Conservation (phyloP, 163 green algal genomes). For the Scenedesmus sp. region DNA sequence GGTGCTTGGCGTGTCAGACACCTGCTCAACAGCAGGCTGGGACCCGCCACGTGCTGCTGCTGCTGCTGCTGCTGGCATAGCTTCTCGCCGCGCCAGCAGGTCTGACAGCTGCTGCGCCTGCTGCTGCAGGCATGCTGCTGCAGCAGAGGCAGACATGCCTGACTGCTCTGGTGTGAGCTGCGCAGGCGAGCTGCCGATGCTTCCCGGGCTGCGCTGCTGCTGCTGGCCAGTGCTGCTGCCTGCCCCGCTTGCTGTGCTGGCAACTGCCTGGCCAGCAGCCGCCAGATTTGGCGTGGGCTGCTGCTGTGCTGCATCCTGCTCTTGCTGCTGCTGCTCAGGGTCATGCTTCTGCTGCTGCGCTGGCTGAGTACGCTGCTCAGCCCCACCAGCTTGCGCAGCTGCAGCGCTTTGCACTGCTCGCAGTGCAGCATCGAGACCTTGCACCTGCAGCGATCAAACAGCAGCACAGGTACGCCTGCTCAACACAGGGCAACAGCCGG, state of each 20-base stretch:
- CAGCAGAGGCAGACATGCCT: background rate
- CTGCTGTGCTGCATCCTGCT: background rate
- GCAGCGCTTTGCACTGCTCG: conserved; percentile 1
- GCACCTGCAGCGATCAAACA: conserved; percentile 10
- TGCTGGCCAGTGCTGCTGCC: conserved; percentile 8
- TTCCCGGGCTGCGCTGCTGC: background rate
- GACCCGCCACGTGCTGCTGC: background rate
- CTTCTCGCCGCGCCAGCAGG: background rate
- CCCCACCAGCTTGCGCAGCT: background rate
- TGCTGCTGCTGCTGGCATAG: background rate
- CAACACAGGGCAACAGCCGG: too few relatives aligned
- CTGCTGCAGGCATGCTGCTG: conserved; percentile 7
- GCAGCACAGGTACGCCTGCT: background rate
- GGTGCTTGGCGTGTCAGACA: background rate
- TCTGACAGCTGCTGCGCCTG: conserved; percentile 27
- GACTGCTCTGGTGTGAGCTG: background rate
- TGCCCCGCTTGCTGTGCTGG: background rate
- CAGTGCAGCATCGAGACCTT: conserved; percentile 27
- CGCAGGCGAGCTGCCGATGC: conserved; percentile 2
- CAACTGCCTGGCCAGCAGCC: background rate
- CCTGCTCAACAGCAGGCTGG: background rate
- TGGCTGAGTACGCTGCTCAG: background rate
- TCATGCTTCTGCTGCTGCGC: background rate
- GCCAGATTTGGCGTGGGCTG: background rate
- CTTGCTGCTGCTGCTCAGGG: background rate